A percentile compares a stretch with the other conserved stretches of the same genome.
These are phyloP conservation scores for Scedosporium aurantiacum DNA, from an alignment of 2,329 filamentous ascomycete species.

Conservation along the genomic window DNA sequence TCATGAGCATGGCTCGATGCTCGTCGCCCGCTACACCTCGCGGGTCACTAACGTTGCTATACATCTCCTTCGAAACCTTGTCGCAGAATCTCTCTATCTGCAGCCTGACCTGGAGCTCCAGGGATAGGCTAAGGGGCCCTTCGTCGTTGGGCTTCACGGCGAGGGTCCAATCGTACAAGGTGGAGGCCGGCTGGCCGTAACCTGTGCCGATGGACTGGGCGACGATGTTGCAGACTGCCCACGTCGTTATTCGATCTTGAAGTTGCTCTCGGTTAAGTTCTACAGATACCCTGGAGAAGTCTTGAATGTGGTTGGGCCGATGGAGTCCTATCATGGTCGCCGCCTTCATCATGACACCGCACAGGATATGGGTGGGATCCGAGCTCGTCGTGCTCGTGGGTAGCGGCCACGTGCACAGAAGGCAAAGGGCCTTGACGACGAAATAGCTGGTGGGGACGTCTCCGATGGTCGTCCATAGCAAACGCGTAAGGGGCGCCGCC, in stretches of 20 bases:
- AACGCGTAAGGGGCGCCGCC: slow-evolving; percentile 54
- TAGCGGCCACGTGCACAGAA: slow-evolving; percentile 72
- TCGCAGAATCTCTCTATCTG: slow-evolving; percentile 66
- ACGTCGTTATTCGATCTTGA: slow-evolving; percentile 66
- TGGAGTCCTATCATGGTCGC: slow-evolving; percentile 76
- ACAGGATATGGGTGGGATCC: slow-evolving; percentile 72
- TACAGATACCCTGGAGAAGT: slow-evolving; percentile 66
- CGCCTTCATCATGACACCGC: slow-evolving; percentile 78
- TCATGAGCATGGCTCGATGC: slow-evolving; percentile 54
- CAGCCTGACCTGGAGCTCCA: slow-evolving; percentile 55
- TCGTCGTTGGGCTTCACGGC: slow-evolving; percentile 49
- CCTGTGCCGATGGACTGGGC: slow-evolving; percentile 74
- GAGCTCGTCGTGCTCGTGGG: slow-evolving; percentile 72
- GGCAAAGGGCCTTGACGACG: slow-evolving; percentile 69
- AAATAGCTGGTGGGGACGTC: slow-evolving; percentile 70
- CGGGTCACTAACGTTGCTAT: slow-evolving; percentile 64
- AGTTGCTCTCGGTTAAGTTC: slow-evolving; percentile 71
- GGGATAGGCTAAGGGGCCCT: slow-evolving; percentile 45
- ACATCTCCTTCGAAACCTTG: slow-evolving; percentile 69
- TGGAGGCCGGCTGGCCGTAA: slow-evolving; percentile 71
- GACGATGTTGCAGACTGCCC: slow-evolving; percentile 78
- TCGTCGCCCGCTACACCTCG: slow-evolving; percentile 58
- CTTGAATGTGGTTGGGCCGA: slow-evolving; percentile 69
- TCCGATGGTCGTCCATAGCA: slow-evolving; percentile 68
- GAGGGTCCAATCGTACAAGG: slow-evolving; percentile 64